These are phyloP conservation scores for Kokia cookei DNA, from an alignment of 441 rosid species.

Conservation along the genomic window DNA sequence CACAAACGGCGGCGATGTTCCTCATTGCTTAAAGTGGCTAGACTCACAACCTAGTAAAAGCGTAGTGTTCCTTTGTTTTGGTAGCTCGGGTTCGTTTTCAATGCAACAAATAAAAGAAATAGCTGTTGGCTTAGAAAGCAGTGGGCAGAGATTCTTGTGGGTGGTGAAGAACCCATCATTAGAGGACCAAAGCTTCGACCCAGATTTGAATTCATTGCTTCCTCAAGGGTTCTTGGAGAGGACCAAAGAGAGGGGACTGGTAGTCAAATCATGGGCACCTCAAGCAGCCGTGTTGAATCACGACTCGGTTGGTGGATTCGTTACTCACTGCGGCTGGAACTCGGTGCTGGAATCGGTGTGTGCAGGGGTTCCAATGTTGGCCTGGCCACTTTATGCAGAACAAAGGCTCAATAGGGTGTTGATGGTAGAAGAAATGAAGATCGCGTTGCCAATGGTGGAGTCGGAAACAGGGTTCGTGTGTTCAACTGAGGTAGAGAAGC, in stretches of 20 bases:
- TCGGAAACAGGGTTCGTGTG: conserved; percentile 26
- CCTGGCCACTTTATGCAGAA: conserved; percentile 44
- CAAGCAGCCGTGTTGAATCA: conserved; percentile 31
- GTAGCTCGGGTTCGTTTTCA: conserved; percentile 48
- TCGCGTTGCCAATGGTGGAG: conserved; percentile 21
- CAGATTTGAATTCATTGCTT: conserved; percentile 13
- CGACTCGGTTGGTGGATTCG: conserved; percentile 35
- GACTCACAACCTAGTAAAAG: conserved; percentile 43
- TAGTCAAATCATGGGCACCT: conserved; percentile 40
- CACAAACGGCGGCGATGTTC: neutral
- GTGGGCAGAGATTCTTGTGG: conserved; percentile 60
- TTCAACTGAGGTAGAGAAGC: conserved; percentile 28
- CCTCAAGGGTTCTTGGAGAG: conserved; percentile 32
- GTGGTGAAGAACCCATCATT: conserved; percentile 45
- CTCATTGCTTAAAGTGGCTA: conserved; percentile 35
- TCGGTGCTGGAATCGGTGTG: conserved; percentile 33
- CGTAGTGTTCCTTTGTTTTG: conserved; percentile 55
- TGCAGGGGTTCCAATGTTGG: conserved; percentile 40
- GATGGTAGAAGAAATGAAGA: conserved; percentile 30
- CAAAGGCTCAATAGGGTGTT: conserved; percentile 27
- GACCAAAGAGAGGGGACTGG: conserved; percentile 21
- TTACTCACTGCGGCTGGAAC: conserved; percentile 51
- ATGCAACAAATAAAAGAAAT: conserved; percentile 28
- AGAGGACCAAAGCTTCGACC: neutral
- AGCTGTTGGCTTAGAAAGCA: conserved; percentile 40